Conservation (phyloP, 768 basidiomycete species). For the Xerocomellus dryophilus region DNA sequence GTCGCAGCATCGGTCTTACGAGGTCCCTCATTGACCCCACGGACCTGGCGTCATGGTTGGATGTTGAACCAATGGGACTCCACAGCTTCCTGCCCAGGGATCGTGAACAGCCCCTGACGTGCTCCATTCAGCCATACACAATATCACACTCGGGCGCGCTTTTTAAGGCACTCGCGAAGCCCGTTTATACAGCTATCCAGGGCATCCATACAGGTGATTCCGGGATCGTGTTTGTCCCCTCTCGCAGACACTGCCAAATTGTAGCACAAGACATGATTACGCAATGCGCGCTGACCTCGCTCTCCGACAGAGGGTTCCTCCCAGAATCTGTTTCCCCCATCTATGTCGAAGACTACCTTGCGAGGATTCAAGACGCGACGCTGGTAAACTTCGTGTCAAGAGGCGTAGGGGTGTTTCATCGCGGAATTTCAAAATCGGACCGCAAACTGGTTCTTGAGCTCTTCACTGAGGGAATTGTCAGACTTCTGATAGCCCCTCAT, state of each 20-base stretch:
- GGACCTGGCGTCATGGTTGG: slow-evolving; percentile 82
- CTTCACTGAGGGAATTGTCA: slow-evolving; percentile 75
- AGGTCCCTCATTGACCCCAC: slow-evolving; percentile 76
- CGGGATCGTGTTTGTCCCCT: slow-evolving; percentile 86
- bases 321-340: slow-evolving; percentile 47
- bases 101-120: slow-evolving; percentile 73
- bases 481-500: slow-evolving; percentile 76
- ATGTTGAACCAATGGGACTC: slow-evolving; percentile 57
- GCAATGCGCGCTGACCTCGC: slow-evolving; percentile 75
- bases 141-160: slow-evolving; percentile 84
- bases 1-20: slow-evolving; percentile 75
- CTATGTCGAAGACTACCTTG: slow-evolving; percentile 56
- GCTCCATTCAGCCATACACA: slow-evolving; percentile 73
- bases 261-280: slow-evolving; percentile 85
- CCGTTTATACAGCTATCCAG: slow-evolving; percentile 74
- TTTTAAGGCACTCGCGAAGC: slow-evolving; percentile 90
- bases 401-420: slow-evolving; percentile 86
- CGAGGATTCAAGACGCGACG: slow-evolving; percentile 56
- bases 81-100: slow-evolving; percentile 80
- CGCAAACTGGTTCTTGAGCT: slow-evolving; percentile 73
- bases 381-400: slow-evolving; percentile 73
- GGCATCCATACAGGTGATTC: slow-evolving; percentile 42
- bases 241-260: slow-evolving; percentile 66
- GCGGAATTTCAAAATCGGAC: slow-evolving; percentile 65
- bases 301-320: slow-evolving; percentile 66